Conservation (phyloP, 305 asterid genomes). For the Solanum aculeatissimum region DNA sequence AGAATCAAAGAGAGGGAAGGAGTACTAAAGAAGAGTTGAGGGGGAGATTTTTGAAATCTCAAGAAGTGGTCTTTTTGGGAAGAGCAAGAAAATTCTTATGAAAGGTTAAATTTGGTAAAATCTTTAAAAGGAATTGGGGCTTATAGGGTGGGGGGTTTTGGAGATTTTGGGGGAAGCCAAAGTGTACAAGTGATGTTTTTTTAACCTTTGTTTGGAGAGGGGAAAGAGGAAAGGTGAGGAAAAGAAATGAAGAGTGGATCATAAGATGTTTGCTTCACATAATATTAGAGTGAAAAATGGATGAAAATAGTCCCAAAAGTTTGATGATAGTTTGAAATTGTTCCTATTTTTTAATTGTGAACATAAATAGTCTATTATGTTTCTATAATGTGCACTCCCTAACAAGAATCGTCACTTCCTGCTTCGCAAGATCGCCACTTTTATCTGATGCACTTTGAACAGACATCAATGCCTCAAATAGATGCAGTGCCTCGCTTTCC, state of each 20-base stretch:
- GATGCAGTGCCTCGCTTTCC: no score
- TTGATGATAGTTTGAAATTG: background rate
- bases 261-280: background rate
- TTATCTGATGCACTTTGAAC: no score
- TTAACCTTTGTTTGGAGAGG: background rate
- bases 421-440: no score
- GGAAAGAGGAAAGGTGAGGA: background rate
- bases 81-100: background rate
- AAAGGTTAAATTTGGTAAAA: background rate
- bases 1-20: background rate
- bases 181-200: background rate
- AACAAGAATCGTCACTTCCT: no score
- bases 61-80: background rate
- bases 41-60: constrained; percentile 28
- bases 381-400: background rate
- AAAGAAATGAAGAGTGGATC: background rate
- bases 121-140: background rate
- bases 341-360: background rate
- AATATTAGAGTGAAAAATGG: background rate
- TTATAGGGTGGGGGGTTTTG: no score
- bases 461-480: no score
- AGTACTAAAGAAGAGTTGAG: background rate
- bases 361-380: background rate
- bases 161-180: background rate
- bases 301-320: background rate